Evolutionary conservation across 768 basidiomycete species (phyloP), one percentile per base, ranked within the genome.

Genomic region (Ephemerocybe angulata): DNA sequence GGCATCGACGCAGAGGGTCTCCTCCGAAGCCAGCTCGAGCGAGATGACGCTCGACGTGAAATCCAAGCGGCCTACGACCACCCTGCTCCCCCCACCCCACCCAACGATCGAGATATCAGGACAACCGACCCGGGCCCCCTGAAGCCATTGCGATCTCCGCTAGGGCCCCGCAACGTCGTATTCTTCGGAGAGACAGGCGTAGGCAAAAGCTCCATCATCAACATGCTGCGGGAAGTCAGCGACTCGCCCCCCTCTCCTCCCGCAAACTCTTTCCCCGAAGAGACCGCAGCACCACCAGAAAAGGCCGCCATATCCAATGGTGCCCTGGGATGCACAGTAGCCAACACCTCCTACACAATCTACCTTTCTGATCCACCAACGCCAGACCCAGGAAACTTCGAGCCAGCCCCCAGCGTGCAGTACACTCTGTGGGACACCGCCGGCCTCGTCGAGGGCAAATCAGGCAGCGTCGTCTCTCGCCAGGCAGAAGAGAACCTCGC

Each of bases 171-270:
- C 25, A 72, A 71, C 48, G 49, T 75, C 46, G 56, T 76, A 21
- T 55, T 76, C 19, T 76, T 76, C 31, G 76, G 75, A 0, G 72
- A 74, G 55, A 67, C 70, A 0, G 74, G 75, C 7, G 58, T 62
- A 10, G 66, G 67, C n/a, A 69, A 67, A 54, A 66, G 63, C 46
- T 65, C 65, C 11, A 37, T 65, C 17, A 66, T 76, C 48, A 71
- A 73, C 58, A 68, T 73, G 67, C 60, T 76, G 17, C 38, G 7
- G 7, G 38, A 41, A 19, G 5, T 7, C 6, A 41, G 17, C 38
- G 21, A 41, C 17, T 41, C 38, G n/a, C 15, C 38, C 15, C 6
- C 17, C n/a, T n/a, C n/a, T n/a, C n/a, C n/a, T n/a, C n/a, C n/a
- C n/a, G n/a, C n/a, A n/a, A n/a, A n/a, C n/a, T n/a, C n/a, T n/a